These are phyloP conservation scores for Diaporthe sp. DNA, from an alignment of 2,329 filamentous ascomycete genomes.

Conservation along the genomic window DNA sequence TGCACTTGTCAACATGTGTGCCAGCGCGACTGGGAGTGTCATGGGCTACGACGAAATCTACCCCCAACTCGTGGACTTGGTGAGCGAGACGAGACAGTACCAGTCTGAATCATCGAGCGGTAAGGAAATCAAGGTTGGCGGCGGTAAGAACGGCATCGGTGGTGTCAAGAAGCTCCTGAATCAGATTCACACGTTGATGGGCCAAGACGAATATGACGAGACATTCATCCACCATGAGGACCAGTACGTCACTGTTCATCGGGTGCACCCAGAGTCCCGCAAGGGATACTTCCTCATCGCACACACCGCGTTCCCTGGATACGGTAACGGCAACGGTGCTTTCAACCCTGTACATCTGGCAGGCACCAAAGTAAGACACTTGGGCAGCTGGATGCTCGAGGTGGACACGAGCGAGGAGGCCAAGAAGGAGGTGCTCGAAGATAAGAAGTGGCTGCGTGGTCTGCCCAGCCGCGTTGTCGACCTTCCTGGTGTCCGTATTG, in stretches of 20 bases:
- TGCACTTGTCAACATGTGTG: slow-evolving; percentile 95
- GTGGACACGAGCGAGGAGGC: slow-evolving; percentile 84
- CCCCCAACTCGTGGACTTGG: slow-evolving; percentile 91
- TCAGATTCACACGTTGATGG: slow-evolving; percentile 95
- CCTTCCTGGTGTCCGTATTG: slow-evolving; percentile 80
- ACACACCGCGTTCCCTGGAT: slow-evolving; percentile 94
- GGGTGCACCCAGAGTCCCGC: slow-evolving; percentile 91
- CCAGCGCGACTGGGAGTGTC: slow-evolving; percentile 93
- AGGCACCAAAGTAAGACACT: slow-evolving; percentile 86
- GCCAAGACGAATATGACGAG: slow-evolving; percentile 92
- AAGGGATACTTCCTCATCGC: slow-evolving; percentile 97
- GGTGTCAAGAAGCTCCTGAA: slow-evolving; percentile 94
- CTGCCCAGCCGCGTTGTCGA: slow-evolving; percentile 87
- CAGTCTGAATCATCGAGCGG: slow-evolving; percentile 79
- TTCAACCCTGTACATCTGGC: slow-evolving; percentile 84
- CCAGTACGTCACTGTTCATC: slow-evolving; percentile 95
- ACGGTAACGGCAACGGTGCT: slow-evolving; percentile 85
- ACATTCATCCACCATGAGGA: slow-evolving; percentile 97
- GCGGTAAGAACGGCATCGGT: slow-evolving; percentile 87
- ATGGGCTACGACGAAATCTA: slow-evolving; percentile 99
- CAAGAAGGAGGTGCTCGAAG: slow-evolving; percentile 73
- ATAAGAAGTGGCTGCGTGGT: slow-evolving; percentile 81
- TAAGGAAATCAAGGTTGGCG: slow-evolving; percentile 73
- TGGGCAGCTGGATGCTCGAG: slow-evolving; percentile 94
- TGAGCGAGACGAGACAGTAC: slow-evolving; percentile 89